Evolutionary conservation across 441 rosid species (phyloP).

Genomic region (Adansonia gregorii): DNA sequence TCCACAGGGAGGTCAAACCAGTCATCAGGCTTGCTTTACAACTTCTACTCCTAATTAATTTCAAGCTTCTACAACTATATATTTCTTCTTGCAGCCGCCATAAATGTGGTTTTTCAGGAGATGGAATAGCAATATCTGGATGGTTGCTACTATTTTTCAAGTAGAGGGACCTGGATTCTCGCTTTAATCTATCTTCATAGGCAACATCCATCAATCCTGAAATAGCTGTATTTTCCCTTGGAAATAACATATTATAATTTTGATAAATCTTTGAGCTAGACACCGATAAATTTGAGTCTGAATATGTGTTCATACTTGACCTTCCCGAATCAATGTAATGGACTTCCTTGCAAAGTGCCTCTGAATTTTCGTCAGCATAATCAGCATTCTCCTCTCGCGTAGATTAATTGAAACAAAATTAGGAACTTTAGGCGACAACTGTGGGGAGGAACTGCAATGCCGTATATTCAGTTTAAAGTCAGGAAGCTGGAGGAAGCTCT

Average conservation of each 20-base stretch:
- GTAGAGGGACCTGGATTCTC: constrained; percentile 37
- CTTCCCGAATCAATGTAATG: constrained; percentile 56
- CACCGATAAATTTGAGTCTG: constrained; percentile 36
- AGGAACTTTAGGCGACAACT: constrained; percentile 38
- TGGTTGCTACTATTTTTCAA: constrained; percentile 32
- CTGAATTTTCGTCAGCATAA: constrained; percentile 48
- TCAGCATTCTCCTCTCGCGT: constrained; percentile 44
- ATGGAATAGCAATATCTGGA: constrained; percentile 40
- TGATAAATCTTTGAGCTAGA: constrained; percentile 34
- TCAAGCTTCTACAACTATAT: constrained; percentile 42
- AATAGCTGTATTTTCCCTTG: constrained; percentile 37
- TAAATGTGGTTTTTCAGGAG: constrained; percentile 48
- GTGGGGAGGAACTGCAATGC: constrained; percentile 44
- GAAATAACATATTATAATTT: constrained; percentile 40
- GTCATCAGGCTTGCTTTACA: constrained; percentile 53
- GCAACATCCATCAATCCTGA: constrained; percentile 42
- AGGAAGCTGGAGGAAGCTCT: constrained; percentile 54
- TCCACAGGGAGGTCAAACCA: constrained; percentile 36
- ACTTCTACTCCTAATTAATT: constrained; percentile 67
- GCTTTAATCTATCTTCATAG: constrained; percentile 40
- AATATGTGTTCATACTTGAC: constrained; percentile 33
- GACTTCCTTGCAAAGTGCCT: constrained; percentile 60
- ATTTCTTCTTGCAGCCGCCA: constrained; percentile 47
- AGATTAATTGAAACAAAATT: constrained; percentile 35
- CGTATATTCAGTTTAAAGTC: constrained; percentile 55